Conservation (phyloP, 129 eudicot genomes). For the Chrysanthemum lavandulifolium region DNA sequence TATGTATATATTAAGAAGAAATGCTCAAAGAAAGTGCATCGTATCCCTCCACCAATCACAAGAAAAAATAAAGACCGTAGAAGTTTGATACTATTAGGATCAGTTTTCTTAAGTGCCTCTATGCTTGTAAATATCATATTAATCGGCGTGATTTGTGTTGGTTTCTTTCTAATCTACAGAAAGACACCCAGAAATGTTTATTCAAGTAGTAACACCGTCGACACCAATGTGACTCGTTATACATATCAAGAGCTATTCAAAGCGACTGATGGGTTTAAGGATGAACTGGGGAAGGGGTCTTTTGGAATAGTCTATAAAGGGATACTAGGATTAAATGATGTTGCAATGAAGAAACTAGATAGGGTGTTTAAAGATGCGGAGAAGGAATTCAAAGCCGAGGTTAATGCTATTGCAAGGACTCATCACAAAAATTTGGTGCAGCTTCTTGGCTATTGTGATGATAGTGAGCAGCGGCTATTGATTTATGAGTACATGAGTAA, state of each 20-base stretch:
- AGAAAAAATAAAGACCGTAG: not conserved
- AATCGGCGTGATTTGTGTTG: not conserved
- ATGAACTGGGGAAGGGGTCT: constrained; percentile 39
- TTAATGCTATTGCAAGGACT: constrained; percentile 39
- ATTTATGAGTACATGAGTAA: constrained; percentile 50
- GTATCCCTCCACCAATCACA: not conserved
- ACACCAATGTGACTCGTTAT: not conserved
- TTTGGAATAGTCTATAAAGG: constrained; percentile 45
- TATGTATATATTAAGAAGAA: not conserved
- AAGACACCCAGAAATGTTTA: not conserved
- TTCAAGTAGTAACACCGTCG: not conserved
- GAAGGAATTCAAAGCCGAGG: constrained; percentile 42
- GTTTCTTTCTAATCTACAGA: not conserved
- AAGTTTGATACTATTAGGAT: not conserved
- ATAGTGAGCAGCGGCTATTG: constrained; percentile 44
- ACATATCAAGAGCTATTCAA: not conserved
- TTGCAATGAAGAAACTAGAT: constrained; percentile 49
- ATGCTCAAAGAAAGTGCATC: constrained; percentile 2
- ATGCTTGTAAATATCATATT: not conserved
- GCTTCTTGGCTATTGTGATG: constrained; percentile 44
- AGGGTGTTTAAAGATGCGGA: constrained; percentile 32
- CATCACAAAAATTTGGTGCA: constrained; percentile 56
- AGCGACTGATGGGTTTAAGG: not conserved
- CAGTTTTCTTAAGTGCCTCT: not conserved
- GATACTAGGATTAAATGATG: not conserved